Conservation (phyloP, 305 asterid species). For the Striga hermonthica region DNA sequence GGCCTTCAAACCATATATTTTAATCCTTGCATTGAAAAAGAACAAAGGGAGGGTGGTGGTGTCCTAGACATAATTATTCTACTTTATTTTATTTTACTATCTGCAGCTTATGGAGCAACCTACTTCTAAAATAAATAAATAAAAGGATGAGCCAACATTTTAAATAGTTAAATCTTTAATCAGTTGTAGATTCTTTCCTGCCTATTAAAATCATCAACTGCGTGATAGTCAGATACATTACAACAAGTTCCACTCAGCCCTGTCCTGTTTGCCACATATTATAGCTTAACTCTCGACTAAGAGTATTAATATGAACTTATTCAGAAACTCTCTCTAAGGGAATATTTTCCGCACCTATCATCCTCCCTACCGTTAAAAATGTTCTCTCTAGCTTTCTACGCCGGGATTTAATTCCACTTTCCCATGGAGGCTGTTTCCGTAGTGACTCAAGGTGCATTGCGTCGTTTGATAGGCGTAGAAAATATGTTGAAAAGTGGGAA, state of each 20-base stretch:
- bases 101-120: slow-evolving; percentile 58
- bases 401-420: too few species aligned
- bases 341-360: too few species aligned
- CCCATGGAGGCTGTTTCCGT: too few species aligned
- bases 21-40: slow-evolving; percentile 50
- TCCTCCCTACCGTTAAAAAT: slow-evolving; percentile 25
- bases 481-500: too few species aligned
- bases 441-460: too few species aligned
- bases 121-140: slow-evolving; percentile 39
- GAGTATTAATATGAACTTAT: background rate
- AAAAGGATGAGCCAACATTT: slow-evolving; percentile 23
- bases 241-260: slow-evolving; percentile 47
- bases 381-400: slow-evolving; percentile 36
- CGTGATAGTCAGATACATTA: slow-evolving; percentile 42
- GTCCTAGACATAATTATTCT: slow-evolving; percentile 43
- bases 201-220: slow-evolving; percentile 49
- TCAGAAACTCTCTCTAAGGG: background rate
- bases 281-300: slow-evolving; percentile 3
- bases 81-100: slow-evolving; percentile 31
- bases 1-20: slow-evolving; percentile 37
- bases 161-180: slow-evolving; percentile 31
- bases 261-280: slow-evolving; percentile 36
- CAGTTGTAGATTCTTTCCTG: slow-evolving; percentile 43
- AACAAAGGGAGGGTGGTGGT: slow-evolving; percentile 32
- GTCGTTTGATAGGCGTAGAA: too few species aligned